Base-by-base conservation (phyloP, 305 asterid genomes). In the Rubia balearica region DNA sequence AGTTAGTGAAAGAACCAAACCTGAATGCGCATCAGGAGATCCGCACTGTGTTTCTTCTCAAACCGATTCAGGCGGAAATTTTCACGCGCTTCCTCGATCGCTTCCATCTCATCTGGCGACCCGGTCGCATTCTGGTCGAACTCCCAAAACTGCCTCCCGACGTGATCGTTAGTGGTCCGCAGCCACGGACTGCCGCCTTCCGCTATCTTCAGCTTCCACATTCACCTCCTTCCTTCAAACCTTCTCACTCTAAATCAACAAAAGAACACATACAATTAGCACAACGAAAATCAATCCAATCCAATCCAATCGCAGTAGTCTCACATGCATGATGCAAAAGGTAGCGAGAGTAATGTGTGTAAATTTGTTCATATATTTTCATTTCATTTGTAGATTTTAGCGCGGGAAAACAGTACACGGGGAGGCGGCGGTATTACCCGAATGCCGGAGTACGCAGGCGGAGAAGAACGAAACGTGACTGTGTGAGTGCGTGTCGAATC, bases 121-220 rank as follows among this genome's bases (percentile, higher is more conserved):
- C 90, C 96, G 53, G 59, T 10, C 2, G 80, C 74, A 65, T 40
- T 81, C 51, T 87, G 84, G 75, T 90, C 90, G 68, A 83, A 90
- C 85, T 90, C 97, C 98, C 98, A 92, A 41, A 82, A 42, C 67
- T 90, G 96, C 70, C 98, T 87, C 42, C 98, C 98, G 38, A 82
- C 75, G 55, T 90, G 91, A 30, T 84, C 86, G 71, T 92, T 92
- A 40, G 83, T 43, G 11, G 97, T 82, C 46, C 90, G 90, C 81
- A 90, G 71, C 96, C 98, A 90, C 43, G 97, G 96, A 80, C 78
- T 82, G 70, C 88, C 88, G 75, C 95, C 97, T 78, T 92, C 96
- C 0, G 85, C 92, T 67, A 86, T 36, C 79, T 88, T 92, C 82
- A 92, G 80, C 86, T 90, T 92, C 98, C 98, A 92, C 98, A 92